Base-by-base conservation (phyloP, 1,284 basidiomycete genomes). In the Mycena sp. region DNA sequence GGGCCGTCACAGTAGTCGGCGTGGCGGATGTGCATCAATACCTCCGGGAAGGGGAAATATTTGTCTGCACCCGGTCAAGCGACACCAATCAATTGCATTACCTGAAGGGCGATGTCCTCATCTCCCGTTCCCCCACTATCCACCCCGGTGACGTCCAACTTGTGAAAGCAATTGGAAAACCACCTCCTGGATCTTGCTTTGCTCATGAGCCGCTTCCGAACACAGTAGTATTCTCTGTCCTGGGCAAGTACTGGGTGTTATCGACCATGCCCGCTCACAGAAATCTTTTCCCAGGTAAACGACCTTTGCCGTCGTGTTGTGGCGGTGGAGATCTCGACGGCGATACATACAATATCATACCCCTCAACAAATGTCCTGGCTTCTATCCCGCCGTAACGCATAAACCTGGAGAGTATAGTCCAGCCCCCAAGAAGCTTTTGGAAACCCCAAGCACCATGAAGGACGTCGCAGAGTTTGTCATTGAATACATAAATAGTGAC, bases 401-500 rank as follows among this genome's bases (percentile, higher is more conserved):
- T 40, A 16, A 56, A 12, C 83, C 91, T 6, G 88, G 85, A 2
- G 72, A 74, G n/a, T 92, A 92, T 66, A 69, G 74, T 11, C 77
- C 85, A 1, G 85, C 84, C 0, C 69, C 72, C 11, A 83, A 76
- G 67, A 85, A 83, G 58, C 49, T 79, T 3, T 72, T 92, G 1
- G 72, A 81, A 44, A 83, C 83, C 29, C 82, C 78, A 35, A 87
- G 85, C 73, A 91, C 82, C 11, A 90, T 89, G 80, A 77, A 72
- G 17, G 93, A 90, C 74, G 87, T 92, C 2, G 87, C 86, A 2
- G 85, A 91, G 49, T 93, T 93, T 70, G 85, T 93, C 16, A 81
- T 89, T 54, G 87, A 92, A 61, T 92, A 86, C 64, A 88, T 91
- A 65, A 86, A 80, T 68, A 88, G 83, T 53, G 89, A 92, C 72